phyloP scores from a whole-genome alignment of 2,329 filamentous ascomycete genomes.

The Penicillium sp. region DNA sequence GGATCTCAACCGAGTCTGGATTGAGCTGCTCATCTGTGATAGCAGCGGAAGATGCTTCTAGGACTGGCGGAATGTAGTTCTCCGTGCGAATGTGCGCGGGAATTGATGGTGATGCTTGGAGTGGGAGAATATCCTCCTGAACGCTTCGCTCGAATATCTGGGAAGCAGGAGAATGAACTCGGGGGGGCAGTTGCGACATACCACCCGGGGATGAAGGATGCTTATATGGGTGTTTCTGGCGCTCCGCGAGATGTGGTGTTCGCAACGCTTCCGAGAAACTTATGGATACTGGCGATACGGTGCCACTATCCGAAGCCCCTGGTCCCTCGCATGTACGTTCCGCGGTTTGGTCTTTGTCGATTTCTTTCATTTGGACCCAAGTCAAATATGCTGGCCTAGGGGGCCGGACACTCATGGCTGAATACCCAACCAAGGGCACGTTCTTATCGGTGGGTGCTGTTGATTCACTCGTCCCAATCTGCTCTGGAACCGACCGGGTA shows the following conservation, averaged over 20 bases:
- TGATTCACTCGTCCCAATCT: not conserved
- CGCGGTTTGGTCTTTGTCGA: slow-evolving; percentile 5
- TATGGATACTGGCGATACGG: slow-evolving; percentile 18
- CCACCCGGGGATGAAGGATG: slow-evolving; percentile 64
- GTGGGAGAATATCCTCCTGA: slow-evolving; percentile 68
- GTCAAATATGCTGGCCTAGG: slow-evolving; percentile 18
- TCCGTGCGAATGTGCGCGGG: slow-evolving; percentile 91
- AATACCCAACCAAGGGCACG: slow-evolving; percentile 7
- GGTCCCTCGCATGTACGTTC: slow-evolving; percentile 6
- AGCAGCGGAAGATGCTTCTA: slow-evolving; percentile 86
- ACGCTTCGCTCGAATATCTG: slow-evolving; percentile 94
- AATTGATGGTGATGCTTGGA: slow-evolving; percentile 77
- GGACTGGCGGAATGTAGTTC: slow-evolving; percentile 85
- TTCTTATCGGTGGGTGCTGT: slow-evolving; percentile 6
- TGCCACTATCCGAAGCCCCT: slow-evolving; percentile 8
- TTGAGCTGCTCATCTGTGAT: slow-evolving; percentile 84
- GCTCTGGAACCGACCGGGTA: slow-evolving; percentile 5
- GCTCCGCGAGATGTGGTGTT: slow-evolving; percentile 17
- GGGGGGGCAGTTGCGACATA: slow-evolving; percentile 64
- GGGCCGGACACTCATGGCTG: slow-evolving; percentile 11
- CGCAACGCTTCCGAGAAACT: slow-evolving; percentile 25
- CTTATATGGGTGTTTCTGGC: slow-evolving; percentile 31
- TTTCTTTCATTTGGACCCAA: slow-evolving; percentile 13
- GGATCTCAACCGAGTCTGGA: slow-evolving; percentile 87
- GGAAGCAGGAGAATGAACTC: slow-evolving; percentile 72